Evolutionary conservation across 2,329 filamentous ascomycete genomes (phyloP), one percentile per base, ranked within the genome.

Genomic region (Colletotrichum orbiculare): DNA sequence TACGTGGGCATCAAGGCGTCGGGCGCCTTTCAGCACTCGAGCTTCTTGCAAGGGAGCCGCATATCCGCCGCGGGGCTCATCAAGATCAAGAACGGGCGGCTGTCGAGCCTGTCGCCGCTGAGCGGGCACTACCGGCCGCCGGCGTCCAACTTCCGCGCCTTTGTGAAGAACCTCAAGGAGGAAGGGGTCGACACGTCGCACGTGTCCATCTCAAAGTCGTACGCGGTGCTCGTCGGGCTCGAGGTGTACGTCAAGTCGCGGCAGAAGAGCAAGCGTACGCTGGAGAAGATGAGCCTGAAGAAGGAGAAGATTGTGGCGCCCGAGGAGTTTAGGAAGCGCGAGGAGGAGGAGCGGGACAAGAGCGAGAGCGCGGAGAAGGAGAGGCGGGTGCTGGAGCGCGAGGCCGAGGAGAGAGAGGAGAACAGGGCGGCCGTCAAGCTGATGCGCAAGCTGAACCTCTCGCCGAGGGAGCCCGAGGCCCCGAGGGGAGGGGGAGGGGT

Each of bases 1-100:
- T 97, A 97, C 75, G 88, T 97, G 39, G 94, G 94, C 52, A 96
- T 97, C 80, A 97, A 97, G 73, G 88, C 92, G 75, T 91, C 89
- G 4, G 94, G 94, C 10, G 89, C 91, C 5, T 97, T 97, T 72
- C 94, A 97, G 72, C 94, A 97, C 77, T 94, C 91, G 11, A 96
- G 92, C 0, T 97, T 97, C 72, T 83, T 97, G 2, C 91, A 94
- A 67, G 94, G 94, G 33, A 86, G 89, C 9, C 88, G 94, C 11
- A 94, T 97, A 56, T 88, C 89, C 0, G 90, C 94, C 0, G 94
- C 94, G 4, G 94, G 94, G 0, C 81, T 95, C 34, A 93, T 97
- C 74, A 94, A 92, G 75, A 89, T 97, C 73, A 93, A 93, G 73
- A 83, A 94, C 69, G 94, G 94, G 1, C 87, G 91, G 37, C 76